These are phyloP conservation scores for Sclerotinia trifoliorum DNA, from an alignment of 2,329 filamentous ascomycete species.

Conservation along the genomic window DNA sequence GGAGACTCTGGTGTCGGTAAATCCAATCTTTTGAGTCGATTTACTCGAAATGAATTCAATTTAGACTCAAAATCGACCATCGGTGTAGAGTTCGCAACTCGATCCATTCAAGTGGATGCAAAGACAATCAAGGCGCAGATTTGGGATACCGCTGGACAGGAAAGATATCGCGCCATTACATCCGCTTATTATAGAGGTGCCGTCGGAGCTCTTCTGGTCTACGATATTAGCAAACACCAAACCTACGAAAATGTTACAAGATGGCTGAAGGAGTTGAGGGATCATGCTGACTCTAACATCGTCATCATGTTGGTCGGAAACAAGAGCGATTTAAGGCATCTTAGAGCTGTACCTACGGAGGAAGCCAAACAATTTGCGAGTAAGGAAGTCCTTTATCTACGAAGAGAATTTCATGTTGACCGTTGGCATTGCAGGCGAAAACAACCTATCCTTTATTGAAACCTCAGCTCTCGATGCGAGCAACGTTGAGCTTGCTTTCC, in stretches of 20 bases:
- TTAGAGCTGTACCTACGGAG: slow-evolving; percentile 94
- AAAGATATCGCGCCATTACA: slow-evolving; percentile 98
- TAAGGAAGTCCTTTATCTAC: slow-evolving; percentile 44
- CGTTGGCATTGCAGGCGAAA: slow-evolving; percentile 67
- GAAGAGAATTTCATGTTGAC: slow-evolving; percentile 35
- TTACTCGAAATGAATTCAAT: slow-evolving; percentile 99
- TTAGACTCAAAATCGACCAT: slow-evolving; percentile 99
- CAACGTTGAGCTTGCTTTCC: slow-evolving; percentile 98
- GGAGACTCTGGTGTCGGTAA: slow-evolving; percentile 99
- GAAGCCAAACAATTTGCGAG: slow-evolving; percentile 98
- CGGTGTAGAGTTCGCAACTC: slow-evolving; percentile 97
- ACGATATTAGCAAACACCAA: slow-evolving; percentile 99
- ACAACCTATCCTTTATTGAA: slow-evolving; percentile 98
- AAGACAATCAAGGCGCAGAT: slow-evolving; percentile 99
- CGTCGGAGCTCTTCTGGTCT: slow-evolving; percentile 94
- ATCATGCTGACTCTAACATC: slow-evolving; percentile 97
- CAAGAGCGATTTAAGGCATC: slow-evolving; percentile 99
- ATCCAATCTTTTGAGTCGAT: slow-evolving; percentile 98
- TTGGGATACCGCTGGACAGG: slow-evolving; percentile 98
- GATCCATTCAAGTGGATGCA: slow-evolving; percentile 96
- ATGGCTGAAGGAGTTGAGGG: slow-evolving; percentile 98
- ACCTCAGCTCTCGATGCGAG: slow-evolving; percentile 97
- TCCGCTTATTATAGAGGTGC: slow-evolving; percentile 98
- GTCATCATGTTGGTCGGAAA: slow-evolving; percentile 99
- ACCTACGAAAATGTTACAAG: slow-evolving; percentile 98